phyloP scores from a whole-genome alignment of 495 filamentous ascomycete genomes.

The Acidiella bohemica region DNA sequence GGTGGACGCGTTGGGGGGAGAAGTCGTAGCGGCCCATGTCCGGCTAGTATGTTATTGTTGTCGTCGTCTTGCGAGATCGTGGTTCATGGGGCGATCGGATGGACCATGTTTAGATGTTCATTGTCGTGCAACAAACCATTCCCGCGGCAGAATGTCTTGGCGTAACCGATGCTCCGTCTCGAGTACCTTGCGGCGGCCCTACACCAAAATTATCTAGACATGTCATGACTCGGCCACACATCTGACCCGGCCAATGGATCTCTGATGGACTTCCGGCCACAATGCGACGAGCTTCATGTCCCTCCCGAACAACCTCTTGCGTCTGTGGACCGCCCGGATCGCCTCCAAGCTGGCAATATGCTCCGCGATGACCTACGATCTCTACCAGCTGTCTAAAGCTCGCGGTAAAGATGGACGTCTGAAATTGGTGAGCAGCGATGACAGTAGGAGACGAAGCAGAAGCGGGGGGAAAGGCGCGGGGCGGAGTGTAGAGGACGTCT shows the following conservation, averaged over 20 bases:
- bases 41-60: too few relatives aligned
- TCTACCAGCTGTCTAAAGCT: slow-evolving; percentile 10
- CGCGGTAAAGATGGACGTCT: slow-evolving; percentile 6
- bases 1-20: slow-evolving; percentile 58
- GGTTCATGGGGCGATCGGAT: too few relatives aligned
- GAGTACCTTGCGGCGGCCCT: too few relatives aligned
- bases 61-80: too few relatives aligned
- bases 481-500: slow-evolving; percentile 37
- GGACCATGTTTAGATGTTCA: too few relatives aligned
- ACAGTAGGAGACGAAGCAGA: background rate
- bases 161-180: too few relatives aligned
- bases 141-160: too few relatives aligned
- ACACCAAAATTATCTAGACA: too few relatives aligned
- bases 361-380: slow-evolving; percentile 20
- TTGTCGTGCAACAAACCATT: too few relatives aligned
- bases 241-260: background rate
- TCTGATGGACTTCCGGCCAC: slow-evolving; percentile 32
- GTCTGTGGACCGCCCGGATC: slow-evolving; percentile 35
- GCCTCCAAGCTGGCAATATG: slow-evolving; percentile 28
- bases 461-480: background rate
- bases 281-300: slow-evolving; percentile 55
- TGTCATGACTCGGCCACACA: too few relatives aligned
- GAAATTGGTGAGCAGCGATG: slow-evolving; percentile 6
- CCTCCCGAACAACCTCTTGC: slow-evolving; percentile 35
- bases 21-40: slow-evolving; percentile 67